A percentile compares a stretch with the other conserved stretches of the same genome.
Conservation (phyloP, 352 stramenopile genomes). For the Pythium monospermum region DNA sequence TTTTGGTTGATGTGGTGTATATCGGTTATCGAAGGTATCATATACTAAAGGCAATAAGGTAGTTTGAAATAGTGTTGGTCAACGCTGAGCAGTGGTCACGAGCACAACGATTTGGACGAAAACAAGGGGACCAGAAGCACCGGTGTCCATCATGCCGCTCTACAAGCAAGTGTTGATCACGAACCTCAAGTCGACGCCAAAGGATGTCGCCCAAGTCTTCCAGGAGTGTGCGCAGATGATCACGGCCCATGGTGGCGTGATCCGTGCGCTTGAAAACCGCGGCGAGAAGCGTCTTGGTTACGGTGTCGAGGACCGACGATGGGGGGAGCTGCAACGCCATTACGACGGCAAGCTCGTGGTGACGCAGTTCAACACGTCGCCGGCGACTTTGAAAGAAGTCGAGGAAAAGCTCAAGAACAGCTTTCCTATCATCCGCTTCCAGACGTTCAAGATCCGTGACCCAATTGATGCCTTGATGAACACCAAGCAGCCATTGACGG, state of each 20-base stretch:
- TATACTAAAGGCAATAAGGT: constrained; percentile 3
- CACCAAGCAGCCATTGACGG: constrained; percentile 61
- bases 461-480: constrained; percentile 81
- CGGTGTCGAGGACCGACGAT: constrained; percentile 79
- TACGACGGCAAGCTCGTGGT: constrained; percentile 85
- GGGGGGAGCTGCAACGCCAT: constrained; percentile 80
- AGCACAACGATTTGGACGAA: constrained; percentile 1
- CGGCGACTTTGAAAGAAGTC: constrained; percentile 56
- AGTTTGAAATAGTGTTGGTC: constrained; percentile 5
- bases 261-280: constrained; percentile 74
- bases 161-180: constrained; percentile 89
- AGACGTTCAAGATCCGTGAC: constrained; percentile 84
- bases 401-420: constrained; percentile 83
- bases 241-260: constrained; percentile 60
- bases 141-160: constrained; percentile 52
- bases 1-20: neutral
- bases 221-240: constrained; percentile 76
- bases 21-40: neutral
- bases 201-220: constrained; percentile 78
- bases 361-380: constrained; percentile 81
- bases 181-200: constrained; percentile 83
- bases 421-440: constrained; percentile 81
- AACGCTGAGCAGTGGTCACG: constrained; percentile 18
- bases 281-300: constrained; percentile 81
- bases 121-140: neutral